Evolutionary conservation across 768 basidiomycete genomes (phyloP).

Genomic region (Sarcodon aspratus): DNA sequence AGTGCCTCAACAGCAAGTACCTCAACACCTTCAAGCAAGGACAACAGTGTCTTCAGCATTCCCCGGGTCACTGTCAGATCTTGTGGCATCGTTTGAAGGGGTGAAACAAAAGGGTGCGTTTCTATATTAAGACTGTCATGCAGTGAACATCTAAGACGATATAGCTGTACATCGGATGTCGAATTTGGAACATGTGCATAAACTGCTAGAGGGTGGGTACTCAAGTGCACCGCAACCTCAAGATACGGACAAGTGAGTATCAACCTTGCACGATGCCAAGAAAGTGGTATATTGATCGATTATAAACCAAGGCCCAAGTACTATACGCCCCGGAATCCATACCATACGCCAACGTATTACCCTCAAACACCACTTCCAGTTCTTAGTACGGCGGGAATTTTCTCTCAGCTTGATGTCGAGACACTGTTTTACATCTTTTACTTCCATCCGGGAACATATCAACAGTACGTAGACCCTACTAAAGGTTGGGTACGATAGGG

Average conservation of each 20-base stretch:
- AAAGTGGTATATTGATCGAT: background rate
- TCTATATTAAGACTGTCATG: background rate
- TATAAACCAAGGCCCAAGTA: constrained; percentile 73
- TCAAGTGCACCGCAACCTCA: constrained; percentile 82
- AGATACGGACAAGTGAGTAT: constrained; percentile 83
- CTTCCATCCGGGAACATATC: constrained; percentile 94
- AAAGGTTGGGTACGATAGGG: constrained; percentile 1
- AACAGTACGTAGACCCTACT: constrained; percentile 54
- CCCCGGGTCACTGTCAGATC: constrained; percentile 82
- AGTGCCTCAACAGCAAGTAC: constrained; percentile 29
- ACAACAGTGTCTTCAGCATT: constrained; percentile 36
- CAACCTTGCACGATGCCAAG: background rate
- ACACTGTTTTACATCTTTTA: constrained; percentile 99
- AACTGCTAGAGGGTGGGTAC: constrained; percentile 89
- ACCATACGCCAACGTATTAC: constrained; percentile 86
- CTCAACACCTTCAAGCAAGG: constrained; percentile 24
- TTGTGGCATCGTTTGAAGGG: constrained; percentile 89
- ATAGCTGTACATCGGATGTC: constrained; percentile 71
- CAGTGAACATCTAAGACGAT: no score
- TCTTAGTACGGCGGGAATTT: constrained; percentile 74
- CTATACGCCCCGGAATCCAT: constrained; percentile 89
- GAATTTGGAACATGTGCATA: constrained; percentile 84
- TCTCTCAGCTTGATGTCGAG: constrained; percentile 89
- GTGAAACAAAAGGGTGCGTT: constrained; percentile 89
- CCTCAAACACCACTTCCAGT: constrained; percentile 79